These are phyloP conservation scores for Quercus mongolica DNA, from an alignment of 306 rosid genomes.

Conservation along the genomic window DNA sequence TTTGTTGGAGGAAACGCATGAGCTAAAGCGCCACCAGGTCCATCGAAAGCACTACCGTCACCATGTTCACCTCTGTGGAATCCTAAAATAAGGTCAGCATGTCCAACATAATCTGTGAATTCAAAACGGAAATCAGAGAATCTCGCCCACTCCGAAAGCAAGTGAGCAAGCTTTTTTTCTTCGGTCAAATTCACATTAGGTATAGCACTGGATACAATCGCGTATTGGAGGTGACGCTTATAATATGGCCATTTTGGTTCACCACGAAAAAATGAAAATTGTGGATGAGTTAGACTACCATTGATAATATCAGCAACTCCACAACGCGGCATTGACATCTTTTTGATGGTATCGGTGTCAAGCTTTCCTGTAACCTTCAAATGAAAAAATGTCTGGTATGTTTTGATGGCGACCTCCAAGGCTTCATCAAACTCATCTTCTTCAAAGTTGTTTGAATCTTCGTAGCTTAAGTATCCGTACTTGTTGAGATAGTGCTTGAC, in stretches of 20 bases:
- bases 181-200: not conserved
- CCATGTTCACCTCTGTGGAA: not conserved
- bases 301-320: not conserved
- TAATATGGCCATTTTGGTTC: not conserved
- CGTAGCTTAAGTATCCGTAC: conserved; percentile 3
- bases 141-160: not conserved
- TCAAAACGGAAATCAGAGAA: not conserved
- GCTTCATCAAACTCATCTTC: not conserved
- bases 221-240: conserved; percentile 1
- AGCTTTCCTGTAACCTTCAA: conserved; percentile 17
- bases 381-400: not conserved
- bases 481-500: not conserved
- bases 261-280: not conserved
- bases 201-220: not conserved
- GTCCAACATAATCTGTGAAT: not conserved
- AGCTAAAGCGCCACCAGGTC: not conserved
- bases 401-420: conserved; percentile 4
- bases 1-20: not conserved
- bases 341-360: not conserved
- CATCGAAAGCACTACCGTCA: not conserved
- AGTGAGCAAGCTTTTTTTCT: not conserved
- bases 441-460: not conserved
- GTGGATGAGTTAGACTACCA: not conserved
- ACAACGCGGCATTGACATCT: conserved; percentile 8
- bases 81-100: not conserved